phyloP scores from a whole-genome alignment of 2,329 filamentous ascomycete species.

The Aureobasidium melanogenum region DNA sequence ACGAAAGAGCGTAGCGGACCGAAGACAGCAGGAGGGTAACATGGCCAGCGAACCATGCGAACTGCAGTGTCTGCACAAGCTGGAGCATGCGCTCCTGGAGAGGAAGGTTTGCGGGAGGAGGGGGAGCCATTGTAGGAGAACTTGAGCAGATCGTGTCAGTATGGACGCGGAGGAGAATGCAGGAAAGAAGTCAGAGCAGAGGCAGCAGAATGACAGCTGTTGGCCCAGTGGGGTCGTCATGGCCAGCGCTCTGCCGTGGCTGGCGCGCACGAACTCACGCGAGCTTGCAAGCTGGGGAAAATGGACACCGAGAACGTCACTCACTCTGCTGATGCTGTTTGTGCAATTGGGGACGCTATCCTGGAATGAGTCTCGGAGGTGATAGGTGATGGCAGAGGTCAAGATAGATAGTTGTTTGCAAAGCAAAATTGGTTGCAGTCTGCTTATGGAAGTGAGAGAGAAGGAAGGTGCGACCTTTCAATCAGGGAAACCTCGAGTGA shows the following conservation, averaged over 20 bases:
- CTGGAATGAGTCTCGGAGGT: background rate
- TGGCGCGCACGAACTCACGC: conserved; percentile 9
- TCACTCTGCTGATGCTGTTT: background rate
- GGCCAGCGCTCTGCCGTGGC: conserved; percentile 10
- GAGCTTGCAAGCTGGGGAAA: conserved; percentile 3
- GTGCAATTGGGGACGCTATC: background rate
- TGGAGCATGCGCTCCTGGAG: conserved; percentile 18
- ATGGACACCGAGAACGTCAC: background rate
- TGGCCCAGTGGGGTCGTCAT: conserved; percentile 9
- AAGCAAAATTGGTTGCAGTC: background rate
- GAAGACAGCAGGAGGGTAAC: conserved; percentile 76
- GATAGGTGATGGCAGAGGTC: background rate
- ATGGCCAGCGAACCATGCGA: conserved; percentile 65
- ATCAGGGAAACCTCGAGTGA: background rate
- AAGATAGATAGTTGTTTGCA: background rate
- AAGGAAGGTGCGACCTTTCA: background rate
- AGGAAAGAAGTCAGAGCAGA: background rate
- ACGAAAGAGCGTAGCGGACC: conserved; percentile 74
- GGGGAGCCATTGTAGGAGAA: conserved; percentile 18
- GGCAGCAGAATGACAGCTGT: conserved; percentile 9
- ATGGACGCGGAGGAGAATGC: background rate
- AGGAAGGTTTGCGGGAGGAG: conserved; percentile 15
- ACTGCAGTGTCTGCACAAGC: conserved; percentile 84
- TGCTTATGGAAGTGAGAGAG: background rate
- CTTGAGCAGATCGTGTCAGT: conserved; percentile 1